Evolutionary conservation across 345 rosid species (phyloP).

Genomic region (Noccaea bulbosa): DNA sequence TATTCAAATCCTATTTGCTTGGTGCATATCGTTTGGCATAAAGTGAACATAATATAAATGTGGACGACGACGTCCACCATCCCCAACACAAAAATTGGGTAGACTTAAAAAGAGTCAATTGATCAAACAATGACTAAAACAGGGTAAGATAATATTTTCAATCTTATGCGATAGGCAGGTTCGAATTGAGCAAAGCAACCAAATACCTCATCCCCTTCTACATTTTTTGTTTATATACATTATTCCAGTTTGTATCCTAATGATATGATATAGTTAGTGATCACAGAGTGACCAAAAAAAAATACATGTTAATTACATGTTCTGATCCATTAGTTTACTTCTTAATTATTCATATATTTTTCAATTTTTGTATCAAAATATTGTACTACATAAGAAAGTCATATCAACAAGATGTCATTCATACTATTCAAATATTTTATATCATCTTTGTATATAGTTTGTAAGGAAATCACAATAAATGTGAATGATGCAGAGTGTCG

Average conservation of each 20-base stretch:
- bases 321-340: too few relatives aligned
- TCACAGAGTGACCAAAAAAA: too few relatives aligned
- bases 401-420: slow-evolving; percentile 7
- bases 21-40: slow-evolving; percentile 29
- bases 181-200: background rate
- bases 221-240: too few relatives aligned
- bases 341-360: background rate
- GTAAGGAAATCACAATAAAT: background rate
- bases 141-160: slow-evolving; percentile 20
- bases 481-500: background rate
- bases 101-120: slow-evolving; percentile 19
- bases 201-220: too few relatives aligned
- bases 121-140: slow-evolving; percentile 16
- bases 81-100: slow-evolving; percentile 11
- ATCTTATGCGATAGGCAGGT: slow-evolving; percentile 20
- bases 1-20: slow-evolving; percentile 10
- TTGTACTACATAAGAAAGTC: background rate
- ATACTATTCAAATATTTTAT: background rate
- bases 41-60: slow-evolving; percentile 14
- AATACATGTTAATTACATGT: too few relatives aligned
- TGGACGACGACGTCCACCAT: slow-evolving; percentile 26
- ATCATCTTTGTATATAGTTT: background rate
- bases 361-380: too few relatives aligned
- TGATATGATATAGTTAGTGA: too few relatives aligned
- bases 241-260: too few relatives aligned